Conservation (phyloP, 805 yeast species). For the Starmerella stellata region DNA sequence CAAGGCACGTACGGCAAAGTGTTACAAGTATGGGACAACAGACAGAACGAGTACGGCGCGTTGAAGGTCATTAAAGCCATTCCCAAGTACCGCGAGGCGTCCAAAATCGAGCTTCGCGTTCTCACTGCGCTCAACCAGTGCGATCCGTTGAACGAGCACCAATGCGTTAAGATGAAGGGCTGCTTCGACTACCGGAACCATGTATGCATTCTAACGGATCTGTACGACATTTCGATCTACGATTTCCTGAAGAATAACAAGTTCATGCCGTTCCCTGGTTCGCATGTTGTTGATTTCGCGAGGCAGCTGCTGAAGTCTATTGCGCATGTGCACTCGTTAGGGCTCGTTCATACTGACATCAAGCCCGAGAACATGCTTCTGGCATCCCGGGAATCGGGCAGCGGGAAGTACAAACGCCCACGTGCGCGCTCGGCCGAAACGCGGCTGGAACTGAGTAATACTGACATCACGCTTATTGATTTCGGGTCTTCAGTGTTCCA, state of each 20-base stretch:
- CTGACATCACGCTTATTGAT: constrained; percentile 77
- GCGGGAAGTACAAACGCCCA: constrained; percentile 10
- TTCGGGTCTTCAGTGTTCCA: constrained; percentile 93
- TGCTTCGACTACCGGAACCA: constrained; percentile 88
- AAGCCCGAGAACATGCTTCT: constrained; percentile 88
- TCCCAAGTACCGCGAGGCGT: constrained; percentile 88
- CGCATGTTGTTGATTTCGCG: constrained; percentile 77
- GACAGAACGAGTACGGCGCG: constrained; percentile 49
- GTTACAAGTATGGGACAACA: constrained; percentile 57
- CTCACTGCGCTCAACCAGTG: constrained; percentile 51
- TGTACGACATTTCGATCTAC: constrained; percentile 66
- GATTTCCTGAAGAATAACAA: constrained; percentile 76
- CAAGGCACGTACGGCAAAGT: constrained; percentile 92
- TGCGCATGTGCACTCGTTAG: constrained; percentile 74
- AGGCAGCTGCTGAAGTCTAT: constrained; percentile 72
- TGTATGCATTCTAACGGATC: constrained; percentile 81
- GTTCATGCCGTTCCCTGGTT: constrained; percentile 81
- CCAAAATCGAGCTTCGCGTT: constrained; percentile 77
- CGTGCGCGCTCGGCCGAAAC: constrained; percentile 3
- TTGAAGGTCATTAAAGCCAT: constrained; percentile 82
- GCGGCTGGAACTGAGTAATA: constrained; percentile 43
- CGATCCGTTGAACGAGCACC: constrained; percentile 49
- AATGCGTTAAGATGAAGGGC: constrained; percentile 72
- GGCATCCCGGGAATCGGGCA: constrained; percentile 12
- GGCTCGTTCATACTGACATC: constrained; percentile 83